These are phyloP conservation scores for Skeletonema tropicum DNA, from an alignment of 108 stramenopile species.

Conservation along the genomic window DNA sequence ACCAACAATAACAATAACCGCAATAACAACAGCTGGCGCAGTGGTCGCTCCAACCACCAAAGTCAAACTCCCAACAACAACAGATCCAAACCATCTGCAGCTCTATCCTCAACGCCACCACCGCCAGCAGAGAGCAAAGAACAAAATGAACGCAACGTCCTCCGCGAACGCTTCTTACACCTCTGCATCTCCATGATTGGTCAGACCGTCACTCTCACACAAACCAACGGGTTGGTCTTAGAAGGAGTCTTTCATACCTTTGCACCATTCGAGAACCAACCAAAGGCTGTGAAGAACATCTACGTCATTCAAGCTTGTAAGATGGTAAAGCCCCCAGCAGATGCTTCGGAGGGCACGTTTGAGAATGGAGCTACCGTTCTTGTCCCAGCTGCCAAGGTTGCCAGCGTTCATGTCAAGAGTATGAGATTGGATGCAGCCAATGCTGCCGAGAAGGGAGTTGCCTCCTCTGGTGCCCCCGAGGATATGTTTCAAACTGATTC, in stretches of 20 bases:
- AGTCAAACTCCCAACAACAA: conserved; percentile 13
- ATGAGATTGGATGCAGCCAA: conserved; percentile 50
- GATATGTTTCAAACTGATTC: conserved; percentile 64
- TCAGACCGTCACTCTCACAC: conserved; percentile 57
- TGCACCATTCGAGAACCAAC: conserved; percentile 58
- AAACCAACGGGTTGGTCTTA: conserved; percentile 63
- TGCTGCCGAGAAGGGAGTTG: conserved; percentile 17
- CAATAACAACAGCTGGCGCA: conserved; percentile 11
- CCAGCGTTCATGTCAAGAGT: conserved; percentile 57
- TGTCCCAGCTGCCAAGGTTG: conserved; percentile 58
- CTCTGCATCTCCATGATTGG: conserved; percentile 69
- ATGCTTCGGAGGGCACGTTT: conserved; percentile 16
- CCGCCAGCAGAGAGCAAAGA: background rate
- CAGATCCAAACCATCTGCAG: background rate
- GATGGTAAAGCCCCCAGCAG: conserved; percentile 25
- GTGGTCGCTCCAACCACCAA: background rate
- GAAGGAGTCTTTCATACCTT: conserved; percentile 82
- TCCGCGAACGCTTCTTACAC: conserved; percentile 75
- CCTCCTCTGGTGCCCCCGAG: conserved; percentile 1
- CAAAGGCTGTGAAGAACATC: conserved; percentile 50
- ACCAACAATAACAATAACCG: conserved; percentile 9
- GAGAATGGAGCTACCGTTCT: conserved; percentile 65
- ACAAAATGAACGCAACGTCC: conserved; percentile 22
- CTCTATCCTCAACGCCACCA: background rate
- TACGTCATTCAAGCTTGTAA: conserved; percentile 71